Conservation (phyloP, 208 protist genomes). For the Trypanosoma caninum region DNA sequence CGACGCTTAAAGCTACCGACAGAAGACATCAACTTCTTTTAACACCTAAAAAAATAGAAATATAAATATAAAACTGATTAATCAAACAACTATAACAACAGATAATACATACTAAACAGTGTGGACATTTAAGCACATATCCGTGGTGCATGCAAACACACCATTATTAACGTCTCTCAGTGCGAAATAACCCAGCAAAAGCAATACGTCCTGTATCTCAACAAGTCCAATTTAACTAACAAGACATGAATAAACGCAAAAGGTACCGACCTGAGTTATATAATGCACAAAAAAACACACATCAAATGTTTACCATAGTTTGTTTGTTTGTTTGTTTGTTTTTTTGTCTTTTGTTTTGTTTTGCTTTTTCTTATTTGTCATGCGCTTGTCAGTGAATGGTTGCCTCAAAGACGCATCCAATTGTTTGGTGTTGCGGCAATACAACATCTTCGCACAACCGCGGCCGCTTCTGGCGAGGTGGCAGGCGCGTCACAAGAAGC, state of each 20-base stretch:
- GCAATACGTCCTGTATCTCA: no score
- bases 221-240: no score
- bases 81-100: neutral
- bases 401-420: slow-evolving; percentile 7
- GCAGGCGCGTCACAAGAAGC: neutral
- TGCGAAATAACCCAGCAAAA: no score
- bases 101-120: neutral
- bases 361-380: neutral
- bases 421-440: slow-evolving; percentile 1
- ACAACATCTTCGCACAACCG: neutral
- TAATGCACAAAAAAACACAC: no score
- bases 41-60: slow-evolving; percentile 12
- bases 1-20: slow-evolving; percentile 73
- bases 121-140: neutral
- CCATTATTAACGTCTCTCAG: no score
- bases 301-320: no score
- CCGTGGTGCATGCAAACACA: neutral
- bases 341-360: no score
- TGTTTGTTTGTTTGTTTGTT: no score
- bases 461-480: neutral
- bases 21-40: slow-evolving; percentile 30
- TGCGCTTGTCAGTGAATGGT: neutral
- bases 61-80: slow-evolving; percentile 11
- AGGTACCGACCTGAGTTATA: no score
- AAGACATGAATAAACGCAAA: no score